A percentile compares a stretch with the other conserved stretches of the same genome.
phyloP scores from a whole-genome alignment of 805 yeast species.

The Candida patagonica region DNA sequence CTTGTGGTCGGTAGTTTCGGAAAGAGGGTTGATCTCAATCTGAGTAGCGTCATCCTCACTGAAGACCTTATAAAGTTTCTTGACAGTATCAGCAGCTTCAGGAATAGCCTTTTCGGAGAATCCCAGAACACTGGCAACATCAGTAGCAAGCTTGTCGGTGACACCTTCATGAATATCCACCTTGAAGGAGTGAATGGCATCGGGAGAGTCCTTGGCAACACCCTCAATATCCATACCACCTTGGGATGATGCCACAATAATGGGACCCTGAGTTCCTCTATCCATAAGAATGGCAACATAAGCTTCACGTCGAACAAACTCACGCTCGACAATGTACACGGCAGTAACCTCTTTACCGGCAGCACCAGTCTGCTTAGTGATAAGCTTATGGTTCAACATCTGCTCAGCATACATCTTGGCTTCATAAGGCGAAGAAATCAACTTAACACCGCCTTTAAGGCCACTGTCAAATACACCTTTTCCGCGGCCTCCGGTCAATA shows the following conservation, averaged over 20 bases:
- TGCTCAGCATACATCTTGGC: constrained; percentile 77
- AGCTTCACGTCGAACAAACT: constrained; percentile 89
- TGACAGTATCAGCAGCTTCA: constrained; percentile 80
- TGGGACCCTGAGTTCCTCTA: constrained; percentile 80
- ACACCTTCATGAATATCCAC: constrained; percentile 73
- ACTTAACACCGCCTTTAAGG: constrained; percentile 91
- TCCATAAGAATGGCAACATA: constrained; percentile 92
- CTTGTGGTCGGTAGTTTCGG: constrained; percentile 82
- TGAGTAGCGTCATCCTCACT: constrained; percentile 92
- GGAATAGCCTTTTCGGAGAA: constrained; percentile 68
- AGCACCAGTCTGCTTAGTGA: constrained; percentile 97
- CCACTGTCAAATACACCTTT: constrained; percentile 97
- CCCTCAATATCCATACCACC: constrained; percentile 99
- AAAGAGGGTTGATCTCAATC: constrained; percentile 96
- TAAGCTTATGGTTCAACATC: constrained; percentile 86
- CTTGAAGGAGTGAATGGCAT: constrained; percentile 81
- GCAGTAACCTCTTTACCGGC: constrained; percentile 96
- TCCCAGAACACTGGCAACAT: constrained; percentile 73
- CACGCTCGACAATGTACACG: constrained; percentile 91
- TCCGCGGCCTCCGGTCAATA: constrained; percentile 99
- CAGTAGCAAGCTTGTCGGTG: constrained; percentile 62
- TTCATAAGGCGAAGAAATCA: constrained; percentile 76
- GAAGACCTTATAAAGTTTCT: constrained; percentile 83
- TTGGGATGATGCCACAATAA: constrained; percentile 91
- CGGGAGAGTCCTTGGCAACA: constrained; percentile 86